Evolutionary conservation across 202 grass and related monocot genomes (phyloP), one percentile per base, ranked within the genome.

Genomic region (Dendrocalamus latiflorus): DNA sequence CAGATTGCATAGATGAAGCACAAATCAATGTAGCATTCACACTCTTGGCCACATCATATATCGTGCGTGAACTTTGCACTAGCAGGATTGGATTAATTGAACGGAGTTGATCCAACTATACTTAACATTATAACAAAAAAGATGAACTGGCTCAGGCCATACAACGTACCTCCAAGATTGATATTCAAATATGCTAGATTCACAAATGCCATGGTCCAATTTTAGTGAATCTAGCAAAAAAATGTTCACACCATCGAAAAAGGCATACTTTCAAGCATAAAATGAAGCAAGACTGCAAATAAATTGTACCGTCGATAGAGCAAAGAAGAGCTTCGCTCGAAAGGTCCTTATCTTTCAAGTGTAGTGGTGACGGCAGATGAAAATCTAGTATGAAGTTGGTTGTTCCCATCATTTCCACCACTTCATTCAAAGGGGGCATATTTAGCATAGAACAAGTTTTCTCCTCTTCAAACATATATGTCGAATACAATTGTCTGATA

Each of bases 221-320:
- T 73, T 86, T 30, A 94, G 76, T 25, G 91, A 90, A 88, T 88
- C 91, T 97, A 68, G 14, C 66, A 85, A 36, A 76, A 0, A 53
- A 53, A n/a, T 20, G 63, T 83, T 70, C 55, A 53, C n/a, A 44
- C 37, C 15, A 4, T 55, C 3, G 5, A 36, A 66, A 30, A 71
- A 30, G 66, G 0, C 48, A 75, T 36, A 65, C 18, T 22, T 70
- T 14, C 44, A 24, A 65, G 55, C 24, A 20, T 37, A 79, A 36
- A 62, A 66, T 50, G 24, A 51, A 10, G 55, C 11, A 42, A 13
- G 39, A 42, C 20, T 41, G 11, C 0, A 8, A 18, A 61, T 3
- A 62, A 33, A 63, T 50, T 34, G 38, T 86, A 30, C 28, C 28
- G 28, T 30, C 28, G 28, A 30, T 30, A 30, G 28, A 30, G 28